Base-by-base conservation (phyloP, 2,329 filamentous ascomycete species). In the Cercospora janseana region DNA sequence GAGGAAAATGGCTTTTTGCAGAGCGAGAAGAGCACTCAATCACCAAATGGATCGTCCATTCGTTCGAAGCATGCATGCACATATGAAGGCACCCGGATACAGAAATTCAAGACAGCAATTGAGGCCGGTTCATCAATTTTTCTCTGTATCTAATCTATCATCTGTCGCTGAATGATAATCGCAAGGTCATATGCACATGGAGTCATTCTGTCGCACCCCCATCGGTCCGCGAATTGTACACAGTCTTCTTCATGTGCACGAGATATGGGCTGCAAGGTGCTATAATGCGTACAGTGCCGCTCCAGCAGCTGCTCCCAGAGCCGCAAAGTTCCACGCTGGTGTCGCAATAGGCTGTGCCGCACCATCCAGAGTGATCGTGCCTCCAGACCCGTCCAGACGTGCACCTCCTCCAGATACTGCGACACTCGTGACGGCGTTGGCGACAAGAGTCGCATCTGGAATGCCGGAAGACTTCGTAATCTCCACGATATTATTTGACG, bases 381-480 rank as follows among this genome's bases (percentile, higher is more conserved):
- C 48, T 2, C 35, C 49, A 13, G 18, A 32, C 16, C 41, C 31
- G 29, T 45, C 58, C 26, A 66, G 67, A 15, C 76, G 69, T 3
- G 72, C 76, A 7, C 75, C 76, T 3, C 70, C 72, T 3, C 70
- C 69, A 43, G 64, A 66, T 0, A 70, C 67, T 1, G 72, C 67
- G 1, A 75, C 70, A 0, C 70, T 71, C 2, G 76, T 75, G 18
- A 80, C 74, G 4, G 79, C 72, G 38, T 75, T 72, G 1, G 70
- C 34, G 1, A 81, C 79, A n/a, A 58, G 63, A 0, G 75, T 77
- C 4, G 80, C 79, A 35, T 72, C 70, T 0, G 80, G 80, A 2
- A 83, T 72, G 7, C 74, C 73, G 3, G 68, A 57, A 2, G 76
- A 76, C 12, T 70, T 70, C 6, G 71, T 70, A 47, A 83, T 83